phyloP scores from a whole-genome alignment of 352 stramenopile species.

The Phytopythium helicoides region DNA sequence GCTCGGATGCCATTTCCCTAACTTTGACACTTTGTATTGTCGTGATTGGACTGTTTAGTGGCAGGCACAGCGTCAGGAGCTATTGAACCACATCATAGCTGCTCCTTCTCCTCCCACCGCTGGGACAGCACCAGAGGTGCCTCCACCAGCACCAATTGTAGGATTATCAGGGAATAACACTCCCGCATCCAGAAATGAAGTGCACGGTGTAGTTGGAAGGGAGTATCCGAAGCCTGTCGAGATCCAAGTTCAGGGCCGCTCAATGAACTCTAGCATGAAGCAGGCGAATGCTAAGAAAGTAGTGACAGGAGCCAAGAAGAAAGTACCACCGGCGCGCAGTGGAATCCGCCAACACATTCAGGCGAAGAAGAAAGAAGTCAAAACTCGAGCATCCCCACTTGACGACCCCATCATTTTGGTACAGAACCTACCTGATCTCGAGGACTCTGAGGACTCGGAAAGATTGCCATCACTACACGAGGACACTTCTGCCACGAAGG shows the following conservation, averaged over 20 bases:
- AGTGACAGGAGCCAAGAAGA: conserved; percentile 9
- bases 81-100: conserved; percentile 19
- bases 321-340: conserved; percentile 9
- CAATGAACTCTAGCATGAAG: not conserved
- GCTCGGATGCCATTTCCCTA: not conserved
- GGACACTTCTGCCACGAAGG: not conserved
- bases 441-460: conserved; percentile 7
- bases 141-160: conserved; percentile 14
- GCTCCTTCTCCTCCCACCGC: conserved; percentile 3
- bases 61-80: conserved; percentile 38
- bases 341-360: conserved; percentile 34
- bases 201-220: not conserved
- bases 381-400: conserved; percentile 22
- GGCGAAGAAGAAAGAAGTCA: conserved; percentile 36
- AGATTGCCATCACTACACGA: conserved; percentile 5
- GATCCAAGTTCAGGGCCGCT: conserved; percentile 1
- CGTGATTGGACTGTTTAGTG: conserved; percentile 30
- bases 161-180: conserved; percentile 9
- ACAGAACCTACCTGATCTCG: conserved; percentile 54
- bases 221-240: conserved; percentile 5
- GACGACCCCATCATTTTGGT: conserved; percentile 74
- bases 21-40: not conserved
- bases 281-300: conserved; percentile 7
- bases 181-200: not conserved
- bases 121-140: not conserved